Evolutionary conservation across 371 early-diverging fungal species (phyloP).

Genomic region (Mucor circinelloides): DNA sequence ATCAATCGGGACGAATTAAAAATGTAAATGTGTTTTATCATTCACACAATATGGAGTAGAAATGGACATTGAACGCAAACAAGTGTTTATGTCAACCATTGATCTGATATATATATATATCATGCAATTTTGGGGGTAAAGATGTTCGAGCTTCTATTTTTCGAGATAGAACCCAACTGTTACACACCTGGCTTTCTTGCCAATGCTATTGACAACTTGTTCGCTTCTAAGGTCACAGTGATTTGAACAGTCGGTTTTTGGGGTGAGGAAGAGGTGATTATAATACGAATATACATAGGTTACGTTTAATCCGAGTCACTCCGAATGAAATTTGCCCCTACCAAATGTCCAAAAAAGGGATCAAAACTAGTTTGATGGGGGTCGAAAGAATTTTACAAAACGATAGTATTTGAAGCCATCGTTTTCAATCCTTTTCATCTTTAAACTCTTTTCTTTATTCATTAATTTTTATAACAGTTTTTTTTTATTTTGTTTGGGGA

Average conservation of each 20-base stretch:
- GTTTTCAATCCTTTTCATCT: conserved; percentile 11
- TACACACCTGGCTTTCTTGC: not conserved
- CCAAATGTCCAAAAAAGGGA: conserved; percentile 27
- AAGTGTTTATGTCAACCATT: not conserved
- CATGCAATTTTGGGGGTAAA: conserved; percentile 19
- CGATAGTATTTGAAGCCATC: conserved; percentile 3
- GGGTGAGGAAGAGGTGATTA: conserved; percentile 18
- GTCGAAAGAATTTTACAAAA: conserved; percentile 7
- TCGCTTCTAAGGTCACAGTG: not conserved
- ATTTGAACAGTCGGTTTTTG: conserved; percentile 17
- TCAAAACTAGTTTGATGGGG: conserved; percentile 28
- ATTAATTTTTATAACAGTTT: conserved; percentile 2
- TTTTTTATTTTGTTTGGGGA: conserved; percentile 24
- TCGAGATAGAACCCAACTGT: not conserved
- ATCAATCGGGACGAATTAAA: not conserved
- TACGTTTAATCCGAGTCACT: conserved; percentile 21
- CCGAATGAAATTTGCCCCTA: conserved; percentile 35
- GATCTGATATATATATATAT: not conserved
- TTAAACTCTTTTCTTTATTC: conserved; percentile 7
- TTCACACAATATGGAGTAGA: not conserved
- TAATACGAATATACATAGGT: conserved; percentile 26
- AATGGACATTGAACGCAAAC: not conserved
- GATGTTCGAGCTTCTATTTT: not conserved
- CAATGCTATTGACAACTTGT: conserved; percentile 16
- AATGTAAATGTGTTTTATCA: not conserved